A percentile compares a stretch with the other conserved stretches of the same genome.
Conservation (phyloP, 192 early-diverging fungal species). For the Diversispora epigaea region DNA sequence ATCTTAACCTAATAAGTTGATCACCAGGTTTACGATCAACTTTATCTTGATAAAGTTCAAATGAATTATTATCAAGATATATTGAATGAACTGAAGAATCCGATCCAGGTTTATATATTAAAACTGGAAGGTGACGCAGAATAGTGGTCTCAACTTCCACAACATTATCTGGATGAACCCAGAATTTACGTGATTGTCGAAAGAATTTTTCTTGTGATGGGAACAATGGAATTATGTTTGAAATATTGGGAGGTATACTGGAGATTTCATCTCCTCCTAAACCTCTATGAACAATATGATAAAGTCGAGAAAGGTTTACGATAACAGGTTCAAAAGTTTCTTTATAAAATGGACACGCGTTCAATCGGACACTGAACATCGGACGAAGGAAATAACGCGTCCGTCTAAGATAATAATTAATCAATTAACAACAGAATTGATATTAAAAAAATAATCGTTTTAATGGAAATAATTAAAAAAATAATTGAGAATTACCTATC, state of each 20-base stretch:
- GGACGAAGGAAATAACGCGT: slow-evolving; percentile 68
- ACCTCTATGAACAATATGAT: slow-evolving; percentile 64
- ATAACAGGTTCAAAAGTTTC: slow-evolving; percentile 85
- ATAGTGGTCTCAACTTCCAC: slow-evolving; percentile 91
- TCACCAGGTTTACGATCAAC: slow-evolving; percentile 87
- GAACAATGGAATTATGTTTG: slow-evolving; percentile 10
- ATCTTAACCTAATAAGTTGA: slow-evolving; percentile 86
- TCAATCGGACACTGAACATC: slow-evolving; percentile 77
- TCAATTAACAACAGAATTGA: background rate
- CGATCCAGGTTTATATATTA: slow-evolving; percentile 81
- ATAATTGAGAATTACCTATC: slow-evolving; percentile 55
- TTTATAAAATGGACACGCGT: slow-evolving; percentile 80
- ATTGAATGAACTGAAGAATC: slow-evolving; percentile 91
- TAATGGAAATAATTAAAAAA: slow-evolving; percentile 6
- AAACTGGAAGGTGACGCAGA: slow-evolving; percentile 85
- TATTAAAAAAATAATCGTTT: background rate
- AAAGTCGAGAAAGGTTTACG: slow-evolving; percentile 79
- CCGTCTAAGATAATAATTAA: slow-evolving; percentile 34
- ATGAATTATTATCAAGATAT: slow-evolving; percentile 88
- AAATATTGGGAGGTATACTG: slow-evolving; percentile 37
- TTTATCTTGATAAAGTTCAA: slow-evolving; percentile 87
- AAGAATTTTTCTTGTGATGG: slow-evolving; percentile 60
- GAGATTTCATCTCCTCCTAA: slow-evolving; percentile 36
- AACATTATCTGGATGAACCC: slow-evolving; percentile 95
- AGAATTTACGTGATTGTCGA: slow-evolving; percentile 87